Evolutionary conservation across 768 basidiomycete species (phyloP).

Genomic region (Pulveroboletus sp.): DNA sequence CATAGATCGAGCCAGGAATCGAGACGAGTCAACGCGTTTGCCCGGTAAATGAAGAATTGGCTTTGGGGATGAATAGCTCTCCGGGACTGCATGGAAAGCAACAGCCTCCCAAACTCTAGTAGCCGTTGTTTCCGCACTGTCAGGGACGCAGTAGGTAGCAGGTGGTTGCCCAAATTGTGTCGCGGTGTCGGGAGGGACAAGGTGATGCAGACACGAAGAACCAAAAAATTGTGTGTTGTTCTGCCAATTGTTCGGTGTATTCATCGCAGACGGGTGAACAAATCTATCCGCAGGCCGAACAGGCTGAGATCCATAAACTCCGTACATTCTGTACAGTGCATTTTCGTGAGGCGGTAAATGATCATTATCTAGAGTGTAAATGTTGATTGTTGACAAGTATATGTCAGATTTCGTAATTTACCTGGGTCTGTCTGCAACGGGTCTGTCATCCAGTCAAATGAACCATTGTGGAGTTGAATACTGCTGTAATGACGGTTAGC

Average conservation of each 20-base stretch:
- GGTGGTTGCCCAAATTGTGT: background rate
- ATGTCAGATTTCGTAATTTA: background rate
- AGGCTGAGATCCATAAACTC: background rate
- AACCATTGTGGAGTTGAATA: background rate
- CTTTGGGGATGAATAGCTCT: background rate
- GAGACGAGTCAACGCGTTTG: background rate
- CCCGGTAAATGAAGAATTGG: background rate
- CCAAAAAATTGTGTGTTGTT: background rate
- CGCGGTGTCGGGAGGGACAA: background rate
- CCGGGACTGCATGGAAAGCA: background rate
- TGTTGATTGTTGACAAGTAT: background rate
- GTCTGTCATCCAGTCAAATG: background rate
- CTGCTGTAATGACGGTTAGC: background rate
- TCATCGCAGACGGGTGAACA: background rate
- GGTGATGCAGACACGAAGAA: background rate
- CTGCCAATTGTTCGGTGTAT: background rate
- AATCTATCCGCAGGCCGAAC: background rate
- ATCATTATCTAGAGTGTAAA: slow-evolving; percentile 1
- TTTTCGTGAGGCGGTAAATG: background rate
- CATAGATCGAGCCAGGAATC: background rate
- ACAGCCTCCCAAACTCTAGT: background rate
- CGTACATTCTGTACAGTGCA: background rate
- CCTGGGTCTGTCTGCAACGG: background rate
- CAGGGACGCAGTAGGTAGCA: background rate
- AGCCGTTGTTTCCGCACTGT: background rate